A percentile compares a stretch with the other conserved stretches of the same genome.
These are phyloP conservation scores for Penicillium expansum DNA, from an alignment of 2,329 filamentous ascomycete species.

Conservation along the genomic window DNA sequence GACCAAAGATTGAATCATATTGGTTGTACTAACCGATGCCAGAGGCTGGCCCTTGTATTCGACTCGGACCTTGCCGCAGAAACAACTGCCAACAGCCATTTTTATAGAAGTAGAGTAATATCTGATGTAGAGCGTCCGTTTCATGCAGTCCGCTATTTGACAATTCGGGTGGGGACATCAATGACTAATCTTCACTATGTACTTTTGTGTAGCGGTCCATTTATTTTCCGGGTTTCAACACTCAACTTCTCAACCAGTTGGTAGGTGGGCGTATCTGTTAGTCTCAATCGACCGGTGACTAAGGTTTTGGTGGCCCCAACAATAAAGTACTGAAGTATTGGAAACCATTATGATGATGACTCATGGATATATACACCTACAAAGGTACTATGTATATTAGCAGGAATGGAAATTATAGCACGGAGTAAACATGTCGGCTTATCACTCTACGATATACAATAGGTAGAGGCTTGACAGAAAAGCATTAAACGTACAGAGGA, in stretches of 20 bases:
- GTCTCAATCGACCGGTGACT: no score
- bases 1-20: neutral
- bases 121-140: no score
- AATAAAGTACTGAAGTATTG: neutral
- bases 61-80: constrained; percentile 38
- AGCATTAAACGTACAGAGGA: neutral
- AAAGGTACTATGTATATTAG: no score
- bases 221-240: no score
- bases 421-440: neutral
- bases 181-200: no score
- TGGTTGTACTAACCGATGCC: constrained; percentile 24
- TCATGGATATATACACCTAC: neutral
- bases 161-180: no score
- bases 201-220: no score
- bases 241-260: no score
- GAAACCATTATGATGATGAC: neutral
- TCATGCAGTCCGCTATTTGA: no score
- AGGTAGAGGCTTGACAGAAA: neutral
- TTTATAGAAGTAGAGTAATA: no score
- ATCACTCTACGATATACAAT: neutral
- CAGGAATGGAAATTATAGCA: neutral
- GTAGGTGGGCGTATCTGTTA: no score
- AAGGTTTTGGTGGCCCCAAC: neutral
- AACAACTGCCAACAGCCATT: constrained; percentile 36
- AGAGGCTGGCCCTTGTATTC: constrained; percentile 34